Evolutionary conservation across 495 filamentous ascomycete genomes (phyloP).

Genomic region (Thozetella sp.): DNA sequence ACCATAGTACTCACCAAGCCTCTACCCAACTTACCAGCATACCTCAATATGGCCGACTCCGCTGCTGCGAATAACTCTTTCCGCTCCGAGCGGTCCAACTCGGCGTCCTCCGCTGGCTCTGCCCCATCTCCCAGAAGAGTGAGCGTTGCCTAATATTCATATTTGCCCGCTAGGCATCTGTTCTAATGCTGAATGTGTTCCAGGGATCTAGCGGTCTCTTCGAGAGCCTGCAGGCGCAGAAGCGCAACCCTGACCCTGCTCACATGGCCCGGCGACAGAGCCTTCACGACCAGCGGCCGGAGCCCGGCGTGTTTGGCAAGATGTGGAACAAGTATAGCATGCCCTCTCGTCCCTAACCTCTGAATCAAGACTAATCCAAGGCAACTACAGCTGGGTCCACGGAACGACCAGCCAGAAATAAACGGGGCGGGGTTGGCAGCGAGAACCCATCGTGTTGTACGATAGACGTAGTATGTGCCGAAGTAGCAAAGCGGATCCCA

Average conservation of each 20-base stretch:
- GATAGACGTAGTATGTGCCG: neutral
- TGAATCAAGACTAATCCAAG: neutral
- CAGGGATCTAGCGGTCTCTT: constrained; percentile 39
- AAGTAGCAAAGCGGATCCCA: too few species aligned
- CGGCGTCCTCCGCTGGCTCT: constrained; percentile 23
- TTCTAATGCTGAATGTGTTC: neutral
- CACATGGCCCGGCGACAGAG: constrained; percentile 42
- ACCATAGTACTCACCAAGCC: too few species aligned
- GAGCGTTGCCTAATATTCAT: neutral
- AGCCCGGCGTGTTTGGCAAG: constrained; percentile 38
- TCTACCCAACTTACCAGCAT: neutral
- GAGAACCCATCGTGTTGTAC: neutral
- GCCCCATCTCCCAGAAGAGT: constrained; percentile 7
- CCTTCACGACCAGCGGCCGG: constrained; percentile 43
- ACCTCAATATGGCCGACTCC: constrained; percentile 13
- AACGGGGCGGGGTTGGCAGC: neutral
- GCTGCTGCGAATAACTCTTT: constrained; percentile 9
- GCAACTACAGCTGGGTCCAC: constrained; percentile 15
- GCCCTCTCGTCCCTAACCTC: neutral
- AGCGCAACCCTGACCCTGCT: constrained; percentile 37
- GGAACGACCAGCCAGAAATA: constrained; percentile 7
- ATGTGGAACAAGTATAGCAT: constrained; percentile 46
- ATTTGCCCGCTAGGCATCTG: neutral
- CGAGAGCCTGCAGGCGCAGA: constrained; percentile 41
- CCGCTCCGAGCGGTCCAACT: constrained; percentile 26